Conservation (phyloP, 2,329 filamentous ascomycete species). For the Blumeria hordei region DNA sequence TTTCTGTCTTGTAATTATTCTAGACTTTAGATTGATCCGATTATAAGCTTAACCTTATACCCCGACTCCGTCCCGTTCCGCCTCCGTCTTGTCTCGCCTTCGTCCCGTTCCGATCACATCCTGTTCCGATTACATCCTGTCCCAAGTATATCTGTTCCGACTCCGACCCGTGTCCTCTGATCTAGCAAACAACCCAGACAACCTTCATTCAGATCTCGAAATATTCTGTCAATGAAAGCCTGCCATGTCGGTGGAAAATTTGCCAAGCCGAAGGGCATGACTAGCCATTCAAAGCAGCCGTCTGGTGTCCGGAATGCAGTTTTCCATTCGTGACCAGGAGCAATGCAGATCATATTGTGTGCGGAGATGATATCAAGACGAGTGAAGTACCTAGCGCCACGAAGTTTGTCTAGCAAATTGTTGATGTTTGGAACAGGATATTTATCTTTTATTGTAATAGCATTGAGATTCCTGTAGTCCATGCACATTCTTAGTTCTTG, state of each 20-base stretch:
- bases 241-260: background rate
- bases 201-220: too few species aligned
- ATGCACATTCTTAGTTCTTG: background rate
- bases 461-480: background rate
- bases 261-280: background rate
- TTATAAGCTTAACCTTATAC: too few species aligned
- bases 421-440: conserved; percentile 1
- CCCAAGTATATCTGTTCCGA: too few species aligned
- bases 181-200: too few species aligned
- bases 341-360: background rate
- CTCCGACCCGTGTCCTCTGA: too few species aligned
- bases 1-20: too few species aligned
- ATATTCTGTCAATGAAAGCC: too few species aligned
- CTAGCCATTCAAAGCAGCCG: background rate
- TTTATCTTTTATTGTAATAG: background rate
- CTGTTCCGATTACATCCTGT: too few species aligned
- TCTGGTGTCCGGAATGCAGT: background rate
- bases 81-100: too few species aligned
- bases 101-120: too few species aligned
- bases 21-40: too few species aligned
- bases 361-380: background rate
- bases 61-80: too few species aligned
- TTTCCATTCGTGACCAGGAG: background rate
- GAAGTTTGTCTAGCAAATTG: background rate
- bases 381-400: background rate